Evolutionary conservation across 108 stramenopile genomes (phyloP).

Genomic region (Fistulifera pelliculosa): DNA sequence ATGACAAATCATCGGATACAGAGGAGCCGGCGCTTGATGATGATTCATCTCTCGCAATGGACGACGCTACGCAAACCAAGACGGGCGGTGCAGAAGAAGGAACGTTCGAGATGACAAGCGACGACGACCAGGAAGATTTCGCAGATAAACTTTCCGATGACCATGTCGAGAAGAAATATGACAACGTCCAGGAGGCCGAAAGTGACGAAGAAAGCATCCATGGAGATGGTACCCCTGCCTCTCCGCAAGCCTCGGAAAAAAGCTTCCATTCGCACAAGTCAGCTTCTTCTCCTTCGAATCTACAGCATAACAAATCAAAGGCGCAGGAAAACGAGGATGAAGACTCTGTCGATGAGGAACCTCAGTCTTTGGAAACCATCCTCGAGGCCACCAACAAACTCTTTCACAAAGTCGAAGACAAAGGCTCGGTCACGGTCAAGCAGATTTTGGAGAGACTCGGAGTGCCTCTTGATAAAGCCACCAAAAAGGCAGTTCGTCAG

Average conservation of each 20-base stretch:
- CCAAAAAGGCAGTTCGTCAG: constrained; percentile 10
- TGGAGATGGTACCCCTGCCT: too few relatives aligned
- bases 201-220: too few relatives aligned
- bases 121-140: too few relatives aligned
- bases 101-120: too few relatives aligned
- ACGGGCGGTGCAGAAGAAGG: too few relatives aligned
- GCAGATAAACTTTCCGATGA: too few relatives aligned
- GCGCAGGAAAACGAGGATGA: constrained; percentile 9
- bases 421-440: constrained; percentile 15
- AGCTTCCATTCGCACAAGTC: too few relatives aligned
- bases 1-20: neutral
- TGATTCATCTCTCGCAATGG: neutral
- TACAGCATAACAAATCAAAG: neutral
- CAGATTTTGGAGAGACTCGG: constrained; percentile 12
- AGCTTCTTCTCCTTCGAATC: neutral
- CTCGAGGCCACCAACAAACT: constrained; percentile 10
- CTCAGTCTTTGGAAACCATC: constrained; percentile 1
- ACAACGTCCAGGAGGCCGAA: too few relatives aligned
- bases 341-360: neutral
- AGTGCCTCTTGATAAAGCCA: constrained; percentile 7
- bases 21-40: neutral
- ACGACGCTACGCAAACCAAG: too few relatives aligned
- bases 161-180: too few relatives aligned
- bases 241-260: too few relatives aligned
- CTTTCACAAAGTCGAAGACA: constrained; percentile 18